A percentile compares a stretch with the other conserved stretches of the same genome.
These are phyloP conservation scores for Daldinia bambusicola DNA, from an alignment of 495 filamentous ascomycete genomes.

Conservation along the genomic window DNA sequence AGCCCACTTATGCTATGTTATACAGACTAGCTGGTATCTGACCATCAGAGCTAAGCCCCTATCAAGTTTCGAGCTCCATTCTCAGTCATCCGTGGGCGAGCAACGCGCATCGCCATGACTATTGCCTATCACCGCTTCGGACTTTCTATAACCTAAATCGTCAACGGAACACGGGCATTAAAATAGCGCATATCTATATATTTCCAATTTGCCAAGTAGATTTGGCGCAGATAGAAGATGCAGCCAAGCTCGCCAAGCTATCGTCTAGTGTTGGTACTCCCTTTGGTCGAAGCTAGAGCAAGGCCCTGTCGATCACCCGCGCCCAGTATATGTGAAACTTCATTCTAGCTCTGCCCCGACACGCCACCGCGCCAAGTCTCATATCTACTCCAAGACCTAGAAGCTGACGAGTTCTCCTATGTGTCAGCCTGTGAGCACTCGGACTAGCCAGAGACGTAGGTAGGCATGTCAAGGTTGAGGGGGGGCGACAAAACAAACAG, in stretches of 20 bases:
- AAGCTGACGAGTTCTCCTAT: constrained; percentile 12
- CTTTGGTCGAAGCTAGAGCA: constrained; percentile 22
- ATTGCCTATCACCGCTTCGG: constrained; percentile 9
- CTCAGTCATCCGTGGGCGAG: not conserved
- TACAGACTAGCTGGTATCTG: not conserved
- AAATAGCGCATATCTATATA: constrained; percentile 3
- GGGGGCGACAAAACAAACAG: not conserved
- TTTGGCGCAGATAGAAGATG: constrained; percentile 29
- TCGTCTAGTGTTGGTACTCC: constrained; percentile 34
- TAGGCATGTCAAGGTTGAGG: not conserved
- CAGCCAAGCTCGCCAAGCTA: constrained; percentile 37
- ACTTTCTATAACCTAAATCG: constrained; percentile 27
- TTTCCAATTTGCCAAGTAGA: constrained; percentile 30
- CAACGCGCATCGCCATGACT: not conserved
- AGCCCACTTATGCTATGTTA: not conserved
- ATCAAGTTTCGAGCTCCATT: constrained; percentile 7
- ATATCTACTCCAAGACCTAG: constrained; percentile 24
- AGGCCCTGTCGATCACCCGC: constrained; percentile 44
- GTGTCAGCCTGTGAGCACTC: not conserved
- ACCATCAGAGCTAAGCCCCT: not conserved
- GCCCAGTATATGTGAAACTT: constrained; percentile 27
- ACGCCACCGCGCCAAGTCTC: constrained; percentile 29
- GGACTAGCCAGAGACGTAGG: too few species aligned
- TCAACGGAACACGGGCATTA: not conserved
- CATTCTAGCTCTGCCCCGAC: constrained; percentile 21